A percentile compares a stretch with the other conserved stretches of the same genome.
Conservation (phyloP, 441 rosid genomes). For the Capsella rubella region DNA sequence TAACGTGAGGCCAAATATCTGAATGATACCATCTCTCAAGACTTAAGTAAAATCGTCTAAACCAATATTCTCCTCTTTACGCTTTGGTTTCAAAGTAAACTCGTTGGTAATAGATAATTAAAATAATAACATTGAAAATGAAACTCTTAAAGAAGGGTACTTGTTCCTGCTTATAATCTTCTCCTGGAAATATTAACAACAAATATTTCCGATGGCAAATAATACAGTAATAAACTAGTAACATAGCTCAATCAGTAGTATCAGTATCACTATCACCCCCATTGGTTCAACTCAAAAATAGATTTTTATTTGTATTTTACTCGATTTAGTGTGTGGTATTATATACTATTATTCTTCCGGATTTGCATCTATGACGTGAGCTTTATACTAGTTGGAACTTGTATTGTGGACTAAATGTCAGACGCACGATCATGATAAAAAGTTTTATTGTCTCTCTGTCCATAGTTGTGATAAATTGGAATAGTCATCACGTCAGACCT, state of each 20-base stretch:
- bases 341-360: not conserved
- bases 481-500: slow-evolving; percentile 34
- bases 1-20: slow-evolving; percentile 73
- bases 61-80: slow-evolving; percentile 2
- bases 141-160: slow-evolving; percentile 9
- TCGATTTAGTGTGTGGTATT: slow-evolving; percentile 1
- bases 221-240: slow-evolving; percentile 15
- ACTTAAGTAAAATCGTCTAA: slow-evolving; percentile 11
- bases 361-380: slow-evolving; percentile 42
- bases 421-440: slow-evolving; percentile 38
- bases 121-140: slow-evolving; percentile 9
- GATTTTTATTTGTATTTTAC: slow-evolving; percentile 1
- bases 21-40: slow-evolving; percentile 35
- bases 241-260: slow-evolving; percentile 3
- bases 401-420: slow-evolving; percentile 32
- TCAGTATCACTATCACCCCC: not conserved
- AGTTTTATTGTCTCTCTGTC: slow-evolving; percentile 8
- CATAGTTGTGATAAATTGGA: slow-evolving; percentile 11
- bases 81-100: slow-evolving; percentile 17
- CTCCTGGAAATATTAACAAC: not conserved
- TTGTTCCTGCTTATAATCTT: slow-evolving; percentile 32
- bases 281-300: not conserved
- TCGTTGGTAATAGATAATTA: slow-evolving; percentile 22
- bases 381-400: slow-evolving; percentile 26
- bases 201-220: slow-evolving; percentile 12